These are phyloP conservation scores for Lyophyllum decastes DNA, from an alignment of 768 basidiomycete species.

Conservation along the genomic window DNA sequence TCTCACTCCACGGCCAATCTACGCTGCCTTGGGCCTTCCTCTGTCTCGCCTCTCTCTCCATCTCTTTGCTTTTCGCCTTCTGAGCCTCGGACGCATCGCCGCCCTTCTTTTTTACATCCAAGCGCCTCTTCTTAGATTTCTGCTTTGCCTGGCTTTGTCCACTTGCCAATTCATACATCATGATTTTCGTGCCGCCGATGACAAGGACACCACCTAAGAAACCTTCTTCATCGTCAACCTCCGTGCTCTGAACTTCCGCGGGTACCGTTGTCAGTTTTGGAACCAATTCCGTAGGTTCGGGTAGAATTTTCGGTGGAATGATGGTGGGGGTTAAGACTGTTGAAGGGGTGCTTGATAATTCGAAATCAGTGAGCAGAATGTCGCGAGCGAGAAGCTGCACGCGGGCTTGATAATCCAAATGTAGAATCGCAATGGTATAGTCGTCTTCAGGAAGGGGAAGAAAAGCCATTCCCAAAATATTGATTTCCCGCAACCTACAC, in stretches of 20 bases:
- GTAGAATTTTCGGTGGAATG: slow-evolving; percentile 52
- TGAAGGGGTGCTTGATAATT: slow-evolving; percentile 51
- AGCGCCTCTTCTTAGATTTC: slow-evolving; percentile 52
- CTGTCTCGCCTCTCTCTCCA: slow-evolving; percentile 51
- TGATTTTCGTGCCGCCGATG: slow-evolving; percentile 64
- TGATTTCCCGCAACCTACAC: slow-evolving; percentile 63
- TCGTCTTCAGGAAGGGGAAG: slow-evolving; percentile 45
- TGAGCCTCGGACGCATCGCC: slow-evolving; percentile 39
- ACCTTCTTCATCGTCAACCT: slow-evolving; percentile 28
- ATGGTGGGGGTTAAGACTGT: slow-evolving; percentile 50
- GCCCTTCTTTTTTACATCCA: slow-evolving; percentile 53
- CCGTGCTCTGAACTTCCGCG: slow-evolving; percentile 30
- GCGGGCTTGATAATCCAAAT: slow-evolving; percentile 60
- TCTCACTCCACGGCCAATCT: slow-evolving; percentile 77
- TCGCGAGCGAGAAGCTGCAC: slow-evolving; percentile 68
- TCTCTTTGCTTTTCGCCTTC: slow-evolving; percentile 57
- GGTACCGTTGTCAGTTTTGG: slow-evolving; percentile 44
- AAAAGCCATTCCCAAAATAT: slow-evolving; percentile 68
- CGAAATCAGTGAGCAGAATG: slow-evolving; percentile 46
- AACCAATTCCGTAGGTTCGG: slow-evolving; percentile 38
- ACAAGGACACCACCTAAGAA: slow-evolving; percentile 73
- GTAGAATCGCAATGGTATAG: slow-evolving; percentile 64
- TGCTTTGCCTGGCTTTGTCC: slow-evolving; percentile 50
- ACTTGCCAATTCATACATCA: slow-evolving; percentile 60
- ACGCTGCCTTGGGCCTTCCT: slow-evolving; percentile 57